Conservation (phyloP, 768 basidiomycete genomes). For the Lactarius quietus region DNA sequence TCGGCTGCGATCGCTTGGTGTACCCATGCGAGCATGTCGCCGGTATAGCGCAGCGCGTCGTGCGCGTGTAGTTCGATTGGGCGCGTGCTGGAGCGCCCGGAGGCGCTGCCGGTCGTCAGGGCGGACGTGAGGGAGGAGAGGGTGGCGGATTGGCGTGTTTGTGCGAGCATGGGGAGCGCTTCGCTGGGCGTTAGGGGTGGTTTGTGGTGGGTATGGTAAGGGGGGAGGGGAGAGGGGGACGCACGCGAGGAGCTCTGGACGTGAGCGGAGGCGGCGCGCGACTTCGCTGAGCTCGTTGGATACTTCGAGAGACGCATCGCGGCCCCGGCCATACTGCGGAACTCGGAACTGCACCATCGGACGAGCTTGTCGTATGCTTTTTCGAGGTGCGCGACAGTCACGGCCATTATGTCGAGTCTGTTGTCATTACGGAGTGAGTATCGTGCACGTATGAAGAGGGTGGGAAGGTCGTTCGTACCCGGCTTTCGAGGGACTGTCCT, state of each 20-base stretch:
- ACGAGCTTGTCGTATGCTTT: constrained; percentile 87
- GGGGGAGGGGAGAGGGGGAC: constrained; percentile 22
- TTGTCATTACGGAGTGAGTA: neutral
- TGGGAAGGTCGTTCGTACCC: constrained; percentile 45
- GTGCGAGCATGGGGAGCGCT: constrained; percentile 68
- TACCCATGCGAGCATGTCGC: constrained; percentile 98
- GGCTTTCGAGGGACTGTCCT: constrained; percentile 71
- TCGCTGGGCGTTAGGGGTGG: constrained; percentile 53
- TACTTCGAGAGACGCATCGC: constrained; percentile 73
- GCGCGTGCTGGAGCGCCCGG: constrained; percentile 44
- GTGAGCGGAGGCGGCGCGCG: constrained; percentile 64
- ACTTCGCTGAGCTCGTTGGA: constrained; percentile 62
- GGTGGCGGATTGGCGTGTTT: constrained; percentile 77
- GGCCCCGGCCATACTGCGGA: constrained; percentile 72
- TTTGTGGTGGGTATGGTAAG: neutral
- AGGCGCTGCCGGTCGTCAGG: constrained; percentile 61
- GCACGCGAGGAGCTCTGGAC: constrained; percentile 77
- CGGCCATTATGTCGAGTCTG: constrained; percentile 86
- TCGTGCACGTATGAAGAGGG: neutral
- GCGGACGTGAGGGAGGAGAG: constrained; percentile 86
- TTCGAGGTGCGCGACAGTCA: constrained; percentile 79
- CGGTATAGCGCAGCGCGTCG: constrained; percentile 93
- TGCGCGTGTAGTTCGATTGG: constrained; percentile 98
- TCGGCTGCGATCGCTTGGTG: constrained; percentile 96
- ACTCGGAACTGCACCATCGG: constrained; percentile 82